Conservation (phyloP, 352 stramenopile species). For the Bremia lactucae region DNA sequence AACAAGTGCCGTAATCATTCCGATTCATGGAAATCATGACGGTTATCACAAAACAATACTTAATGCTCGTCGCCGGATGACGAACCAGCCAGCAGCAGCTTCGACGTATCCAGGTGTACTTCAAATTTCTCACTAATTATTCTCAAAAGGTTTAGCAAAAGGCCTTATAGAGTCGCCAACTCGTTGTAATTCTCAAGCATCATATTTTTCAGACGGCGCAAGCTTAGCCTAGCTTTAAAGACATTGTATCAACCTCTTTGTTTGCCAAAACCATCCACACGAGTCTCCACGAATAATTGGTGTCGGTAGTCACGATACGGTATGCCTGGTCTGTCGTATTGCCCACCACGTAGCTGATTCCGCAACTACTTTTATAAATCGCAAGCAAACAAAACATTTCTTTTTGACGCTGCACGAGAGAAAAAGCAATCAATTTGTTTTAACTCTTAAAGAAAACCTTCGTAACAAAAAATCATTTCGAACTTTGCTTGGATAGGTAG, state of each 20-base stretch:
- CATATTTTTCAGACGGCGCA: slow-evolving; percentile 53
- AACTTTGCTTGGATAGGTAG: slow-evolving; percentile 93
- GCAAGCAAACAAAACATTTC: slow-evolving; percentile 60
- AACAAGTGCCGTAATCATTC: slow-evolving; percentile 58
- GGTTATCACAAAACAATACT: slow-evolving; percentile 83
- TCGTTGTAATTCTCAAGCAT: slow-evolving; percentile 81
- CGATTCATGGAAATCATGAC: slow-evolving; percentile 65
- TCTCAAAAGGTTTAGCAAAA: slow-evolving; percentile 81
- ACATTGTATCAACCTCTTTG: slow-evolving; percentile 37
- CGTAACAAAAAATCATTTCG: too few species aligned
- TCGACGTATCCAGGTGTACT: slow-evolving; percentile 71
- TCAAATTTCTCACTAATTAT: slow-evolving; percentile 85
- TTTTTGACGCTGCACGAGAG: slow-evolving; percentile 60
- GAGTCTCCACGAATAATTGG: slow-evolving; percentile 29
- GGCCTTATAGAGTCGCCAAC: slow-evolving; percentile 88
- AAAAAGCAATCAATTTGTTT: slow-evolving; percentile 94
- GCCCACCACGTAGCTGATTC: slow-evolving; percentile 79
- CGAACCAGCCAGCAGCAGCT: slow-evolving; percentile 63
- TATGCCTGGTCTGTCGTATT: slow-evolving; percentile 81
- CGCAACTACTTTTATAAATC: slow-evolving; percentile 79
- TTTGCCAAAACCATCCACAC: slow-evolving; percentile 13
- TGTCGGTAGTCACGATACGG: slow-evolving; percentile 59
- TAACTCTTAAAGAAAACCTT: slow-evolving; percentile 96
- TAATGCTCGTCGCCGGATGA: slow-evolving; percentile 68
- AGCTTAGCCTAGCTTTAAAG: slow-evolving; percentile 62